Base-by-base conservation (phyloP, 352 stramenopile genomes). In the Phytophthora vignae region DNA sequence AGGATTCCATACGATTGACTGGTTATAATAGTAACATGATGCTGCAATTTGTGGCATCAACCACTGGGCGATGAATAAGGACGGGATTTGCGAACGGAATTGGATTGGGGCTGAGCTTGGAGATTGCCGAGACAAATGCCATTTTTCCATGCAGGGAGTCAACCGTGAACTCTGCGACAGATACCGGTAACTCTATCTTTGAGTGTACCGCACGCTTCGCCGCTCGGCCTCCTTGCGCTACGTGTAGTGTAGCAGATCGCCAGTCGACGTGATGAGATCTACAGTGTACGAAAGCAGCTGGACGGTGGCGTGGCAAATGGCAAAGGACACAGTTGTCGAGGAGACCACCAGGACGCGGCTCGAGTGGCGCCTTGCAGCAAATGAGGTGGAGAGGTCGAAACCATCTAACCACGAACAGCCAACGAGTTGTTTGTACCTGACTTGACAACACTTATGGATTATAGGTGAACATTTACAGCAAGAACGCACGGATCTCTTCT, bases 381-480 rank as follows among this genome's bases (percentile, higher is more conserved):
- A 15, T 4, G 15, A 22, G 17, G 17, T 17, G 6, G 15, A 12
- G 42, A 21, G 15, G 15, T 3, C 42, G 42, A 14, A 50, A 14
- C 15, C 15, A 50, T 21, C 17, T 1, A 50, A 19, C 15, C 17
- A 10, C 17, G 17, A 21, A 50, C 42, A 50, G 9, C 19, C 31
- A 15, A 54, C 9, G 2, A 17, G 17, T 11, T 21, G 48, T 52
- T 52, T n/a, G 55, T 53, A 62, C 55, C 50, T 56, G n/a, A 64
- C 55, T 55, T 56, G n/a, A 64, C 55, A 65, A 55, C 49, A 55
- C 7, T 38, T 33, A 22, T 7, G 42, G 42, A 21, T 49, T 49
- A n/a, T 36, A 1, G 33, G 22, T 55, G 22, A 36, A 19, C 25
- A 55, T 53, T 19, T 53, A 53, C 19, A 36, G 21, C 12, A 25